Conservation (phyloP, 2,329 filamentous ascomycete species). For the Mollisia scopiformis region DNA sequence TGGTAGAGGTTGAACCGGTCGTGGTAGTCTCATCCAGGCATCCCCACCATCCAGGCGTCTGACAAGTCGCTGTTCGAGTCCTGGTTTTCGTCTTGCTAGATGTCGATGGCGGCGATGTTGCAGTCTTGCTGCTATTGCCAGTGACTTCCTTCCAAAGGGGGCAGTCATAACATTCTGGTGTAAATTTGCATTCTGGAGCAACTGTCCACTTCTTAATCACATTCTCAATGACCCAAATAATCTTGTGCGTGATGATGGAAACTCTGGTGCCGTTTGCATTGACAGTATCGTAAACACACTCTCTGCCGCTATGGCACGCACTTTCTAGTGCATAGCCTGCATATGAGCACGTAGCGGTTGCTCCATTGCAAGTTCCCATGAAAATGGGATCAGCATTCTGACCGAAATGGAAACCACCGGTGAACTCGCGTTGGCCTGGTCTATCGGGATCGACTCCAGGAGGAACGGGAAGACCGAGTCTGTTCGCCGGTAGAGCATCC, state of each 20-base stretch:
- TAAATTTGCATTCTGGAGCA: slow-evolving; percentile 76
- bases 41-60: slow-evolving; percentile 84
- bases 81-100: slow-evolving; percentile 65
- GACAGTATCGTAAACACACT: slow-evolving; percentile 93
- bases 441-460: slow-evolving; percentile 73
- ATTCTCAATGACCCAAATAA: slow-evolving; percentile 83
- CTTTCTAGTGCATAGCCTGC: slow-evolving; percentile 94
- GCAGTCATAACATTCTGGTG: slow-evolving; percentile 85
- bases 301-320: slow-evolving; percentile 84
- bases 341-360: slow-evolving; percentile 85
- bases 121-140: slow-evolving; percentile 79
- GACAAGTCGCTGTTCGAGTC: slow-evolving; percentile 81
- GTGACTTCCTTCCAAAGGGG: slow-evolving; percentile 81
- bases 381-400: slow-evolving; percentile 96
- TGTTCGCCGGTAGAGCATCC: slow-evolving; percentile 82
- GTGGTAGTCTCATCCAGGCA: slow-evolving; percentile 47
- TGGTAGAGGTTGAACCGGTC: slow-evolving; percentile 24
- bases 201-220: slow-evolving; percentile 82
- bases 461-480: slow-evolving; percentile 83
- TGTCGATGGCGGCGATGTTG: slow-evolving; percentile 62
- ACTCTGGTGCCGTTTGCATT: slow-evolving; percentile 90
- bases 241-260: slow-evolving; percentile 88
- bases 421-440: slow-evolving; percentile 72
- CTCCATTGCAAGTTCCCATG: slow-evolving; percentile 90
- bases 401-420: slow-evolving; percentile 87